phyloP scores from a whole-genome alignment of 2,329 filamentous ascomycete genomes.

The Aspergillus sp. region DNA sequence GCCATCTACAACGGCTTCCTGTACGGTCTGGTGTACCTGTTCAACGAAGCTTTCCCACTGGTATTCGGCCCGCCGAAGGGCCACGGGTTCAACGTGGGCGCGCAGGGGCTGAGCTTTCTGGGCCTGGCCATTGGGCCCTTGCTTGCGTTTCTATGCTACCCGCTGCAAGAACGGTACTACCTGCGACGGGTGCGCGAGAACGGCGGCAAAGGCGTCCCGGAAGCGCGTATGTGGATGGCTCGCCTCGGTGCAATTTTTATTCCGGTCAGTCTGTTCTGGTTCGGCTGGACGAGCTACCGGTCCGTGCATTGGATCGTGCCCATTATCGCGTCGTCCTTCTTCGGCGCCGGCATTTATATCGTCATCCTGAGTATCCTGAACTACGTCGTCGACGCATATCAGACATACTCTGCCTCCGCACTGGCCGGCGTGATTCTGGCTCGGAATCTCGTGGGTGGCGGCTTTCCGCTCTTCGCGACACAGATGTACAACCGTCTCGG shows the following conservation, averaged over 20 bases:
- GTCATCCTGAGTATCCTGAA: constrained; percentile 68
- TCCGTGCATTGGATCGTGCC: constrained; percentile 59
- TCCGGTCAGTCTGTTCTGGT: constrained; percentile 59
- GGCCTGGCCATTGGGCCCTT: constrained; percentile 55
- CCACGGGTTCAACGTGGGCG: constrained; percentile 48
- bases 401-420: constrained; percentile 61
- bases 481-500: constrained; percentile 31
- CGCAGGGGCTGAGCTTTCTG: constrained; percentile 49
- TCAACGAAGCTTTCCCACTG: constrained; percentile 60
- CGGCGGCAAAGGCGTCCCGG: constrained; percentile 48
- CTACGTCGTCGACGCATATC: constrained; percentile 66
- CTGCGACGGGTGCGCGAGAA: constrained; percentile 35
- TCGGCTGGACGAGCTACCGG: constrained; percentile 57
- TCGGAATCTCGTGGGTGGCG: constrained; percentile 49
- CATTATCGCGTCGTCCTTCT: constrained; percentile 55
- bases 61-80: constrained; percentile 53
- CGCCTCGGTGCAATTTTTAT: constrained; percentile 52
- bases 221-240: constrained; percentile 59
- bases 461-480: constrained; percentile 26
- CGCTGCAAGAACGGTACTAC: constrained; percentile 39
- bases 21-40: constrained; percentile 68
- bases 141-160: constrained; percentile 49
- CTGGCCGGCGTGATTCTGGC: constrained; percentile 70
- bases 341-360: constrained; percentile 63
- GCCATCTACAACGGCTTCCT: constrained; percentile 50